A percentile compares a stretch with the other conserved stretches of the same genome.
phyloP scores from a whole-genome alignment of 768 basidiomycete species.

The Galerina marginata region DNA sequence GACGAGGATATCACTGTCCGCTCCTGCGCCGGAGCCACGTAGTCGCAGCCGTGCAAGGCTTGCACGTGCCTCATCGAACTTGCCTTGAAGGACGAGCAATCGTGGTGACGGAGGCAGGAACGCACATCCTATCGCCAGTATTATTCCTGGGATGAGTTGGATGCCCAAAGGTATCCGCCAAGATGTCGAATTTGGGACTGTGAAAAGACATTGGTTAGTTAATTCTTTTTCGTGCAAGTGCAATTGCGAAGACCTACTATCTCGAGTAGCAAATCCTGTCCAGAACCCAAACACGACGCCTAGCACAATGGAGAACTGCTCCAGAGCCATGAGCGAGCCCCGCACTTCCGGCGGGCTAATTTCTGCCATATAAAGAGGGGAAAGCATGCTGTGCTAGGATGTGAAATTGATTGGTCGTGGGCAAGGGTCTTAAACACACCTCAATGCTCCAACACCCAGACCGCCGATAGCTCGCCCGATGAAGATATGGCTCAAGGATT shows the following conservation, averaged over 20 bases:
- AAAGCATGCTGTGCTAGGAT: conserved; percentile 61
- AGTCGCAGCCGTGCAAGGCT: conserved; percentile 64
- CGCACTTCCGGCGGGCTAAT: conserved; percentile 82
- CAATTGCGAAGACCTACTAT: conserved; percentile 44
- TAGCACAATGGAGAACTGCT: conserved; percentile 81
- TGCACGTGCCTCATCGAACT: conserved; percentile 58
- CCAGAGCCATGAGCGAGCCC: conserved; percentile 79
- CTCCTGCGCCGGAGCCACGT: conserved; percentile 49
- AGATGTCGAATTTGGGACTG: conserved; percentile 66
- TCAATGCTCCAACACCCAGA: conserved; percentile 78
- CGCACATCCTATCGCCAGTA: conserved; percentile 66
- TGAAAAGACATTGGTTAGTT: neutral
- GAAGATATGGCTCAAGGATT: conserved; percentile 59
- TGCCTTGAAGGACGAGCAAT: conserved; percentile 59
- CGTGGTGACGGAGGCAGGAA: conserved; percentile 68
- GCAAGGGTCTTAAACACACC: conserved; percentile 39
- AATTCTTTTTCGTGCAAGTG: neutral
- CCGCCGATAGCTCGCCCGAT: conserved; percentile 79
- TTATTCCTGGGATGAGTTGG: conserved; percentile 71
- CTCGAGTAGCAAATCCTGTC: conserved; percentile 76
- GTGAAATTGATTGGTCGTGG: conserved; percentile 13
- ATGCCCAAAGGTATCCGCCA: conserved; percentile 82
- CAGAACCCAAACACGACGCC: conserved; percentile 87
- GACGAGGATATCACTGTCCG: conserved; percentile 50
- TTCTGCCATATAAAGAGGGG: conserved; percentile 83